Percentiles rank a stretch among this genome's conserved stretches.
Evolutionary conservation across 78 protist genomes (phyloP).

Genomic region (Monosiga brevicollis): DNA sequence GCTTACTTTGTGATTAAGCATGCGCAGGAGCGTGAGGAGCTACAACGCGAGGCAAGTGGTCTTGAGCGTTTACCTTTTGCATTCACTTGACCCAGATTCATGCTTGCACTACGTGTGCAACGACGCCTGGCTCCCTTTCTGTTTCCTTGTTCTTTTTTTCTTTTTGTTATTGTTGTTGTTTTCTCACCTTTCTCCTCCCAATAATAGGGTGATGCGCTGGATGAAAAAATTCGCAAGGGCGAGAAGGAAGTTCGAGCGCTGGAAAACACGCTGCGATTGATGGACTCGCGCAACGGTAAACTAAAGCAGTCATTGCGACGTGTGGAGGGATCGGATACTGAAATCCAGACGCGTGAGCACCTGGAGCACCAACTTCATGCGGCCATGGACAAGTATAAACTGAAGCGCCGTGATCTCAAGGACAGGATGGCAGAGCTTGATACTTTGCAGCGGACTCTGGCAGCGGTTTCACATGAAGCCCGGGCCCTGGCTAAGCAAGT

Average conservation of each 20-base stretch:
- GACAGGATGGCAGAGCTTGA: not conserved
- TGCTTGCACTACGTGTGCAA: not conserved
- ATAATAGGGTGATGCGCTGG: slow-evolving; percentile 45
- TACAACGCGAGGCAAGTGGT: slow-evolving; percentile 30
- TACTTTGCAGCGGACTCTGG: not conserved
- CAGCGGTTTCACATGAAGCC: not conserved
- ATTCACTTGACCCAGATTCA: too few relatives aligned
- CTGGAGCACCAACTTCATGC: slow-evolving; percentile 18
- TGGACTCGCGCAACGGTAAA: not conserved
- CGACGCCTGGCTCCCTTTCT: not conserved
- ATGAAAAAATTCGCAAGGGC: slow-evolving; percentile 13
- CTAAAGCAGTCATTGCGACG: not conserved
- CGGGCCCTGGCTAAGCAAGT: not conserved
- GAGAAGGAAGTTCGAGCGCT: slow-evolving; percentile 28
- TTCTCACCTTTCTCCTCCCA: too few relatives aligned
- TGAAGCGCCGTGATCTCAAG: not conserved
- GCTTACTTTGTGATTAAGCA: slow-evolving; percentile 38
- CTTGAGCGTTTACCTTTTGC: too few relatives aligned
- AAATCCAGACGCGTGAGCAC: not conserved
- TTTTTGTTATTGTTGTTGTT: too few relatives aligned
- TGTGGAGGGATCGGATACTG: not conserved
- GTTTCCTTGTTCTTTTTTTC: too few relatives aligned
- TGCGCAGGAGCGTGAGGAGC: slow-evolving; percentile 52
- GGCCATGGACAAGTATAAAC: slow-evolving; percentile 5
- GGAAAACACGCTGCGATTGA: slow-evolving; percentile 27